Evolutionary conservation across 208 protist species (phyloP).

Genomic region (Wallacemonas sp.): DNA sequence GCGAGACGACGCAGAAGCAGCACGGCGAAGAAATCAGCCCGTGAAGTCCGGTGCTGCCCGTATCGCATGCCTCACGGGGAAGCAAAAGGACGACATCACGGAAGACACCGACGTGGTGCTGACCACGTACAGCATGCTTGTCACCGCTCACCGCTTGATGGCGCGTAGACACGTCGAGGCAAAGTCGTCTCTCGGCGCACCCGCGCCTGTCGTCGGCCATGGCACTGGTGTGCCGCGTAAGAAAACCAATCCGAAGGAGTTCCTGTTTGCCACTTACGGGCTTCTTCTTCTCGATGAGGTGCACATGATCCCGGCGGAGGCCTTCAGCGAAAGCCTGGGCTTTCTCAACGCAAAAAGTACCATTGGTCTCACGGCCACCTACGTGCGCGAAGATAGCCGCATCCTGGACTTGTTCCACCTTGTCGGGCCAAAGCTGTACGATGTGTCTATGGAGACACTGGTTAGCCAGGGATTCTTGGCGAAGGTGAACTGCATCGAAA

Average conservation of each 20-base stretch:
- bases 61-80: constrained; percentile 92
- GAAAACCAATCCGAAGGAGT: constrained; percentile 74
- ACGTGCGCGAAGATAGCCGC: constrained; percentile 97
- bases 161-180: constrained; percentile 25
- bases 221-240: constrained; percentile 14
- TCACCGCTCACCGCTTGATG: constrained; percentile 64
- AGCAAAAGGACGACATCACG: constrained; percentile 89
- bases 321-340: constrained; percentile 94
- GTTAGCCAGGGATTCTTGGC: constrained; percentile 95
- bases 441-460: constrained; percentile 99
- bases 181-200: not conserved
- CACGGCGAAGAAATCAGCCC: not conserved
- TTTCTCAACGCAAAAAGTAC: constrained; percentile 95
- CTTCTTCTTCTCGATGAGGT: constrained; percentile 93
- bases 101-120: constrained; percentile 93
- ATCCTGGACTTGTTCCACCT: constrained; percentile 98
- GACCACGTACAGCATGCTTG: constrained; percentile 99
- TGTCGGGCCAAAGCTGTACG: constrained; percentile 99
- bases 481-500: constrained; percentile 97
- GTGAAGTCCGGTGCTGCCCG: constrained; percentile 40
- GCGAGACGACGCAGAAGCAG: not conserved
- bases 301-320: constrained; percentile 97
- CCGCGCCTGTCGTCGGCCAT: not conserved
- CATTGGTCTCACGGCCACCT: constrained; percentile 97
- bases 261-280: constrained; percentile 76